Conservation (phyloP, 441 rosid genomes). For the Omphalea diandra region DNA sequence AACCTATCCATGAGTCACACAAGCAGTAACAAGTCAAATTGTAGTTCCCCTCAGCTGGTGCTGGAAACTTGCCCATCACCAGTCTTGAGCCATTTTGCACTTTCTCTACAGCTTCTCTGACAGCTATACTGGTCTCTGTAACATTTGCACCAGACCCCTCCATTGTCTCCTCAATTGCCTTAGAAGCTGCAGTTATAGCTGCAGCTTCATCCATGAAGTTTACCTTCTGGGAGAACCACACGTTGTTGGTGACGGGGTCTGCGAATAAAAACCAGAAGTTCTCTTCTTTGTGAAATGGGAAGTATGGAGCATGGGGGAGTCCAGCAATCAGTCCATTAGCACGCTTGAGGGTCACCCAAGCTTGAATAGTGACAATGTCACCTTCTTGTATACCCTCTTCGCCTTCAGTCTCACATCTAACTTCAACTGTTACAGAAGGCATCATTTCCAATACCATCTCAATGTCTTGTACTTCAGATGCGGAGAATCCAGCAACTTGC, state of each 20-base stretch:
- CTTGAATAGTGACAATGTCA: slow-evolving; percentile 79
- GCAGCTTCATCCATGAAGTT: slow-evolving; percentile 93
- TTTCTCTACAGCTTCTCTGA: slow-evolving; percentile 71
- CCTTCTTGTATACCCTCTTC: slow-evolving; percentile 98
- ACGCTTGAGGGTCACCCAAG: slow-evolving; percentile 84
- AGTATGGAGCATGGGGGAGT: slow-evolving; percentile 89
- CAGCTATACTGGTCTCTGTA: slow-evolving; percentile 68
- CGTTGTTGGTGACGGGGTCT: slow-evolving; percentile 65
- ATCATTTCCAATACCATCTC: slow-evolving; percentile 90
- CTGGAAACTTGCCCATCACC: slow-evolving; percentile 90
- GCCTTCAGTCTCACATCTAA: slow-evolving; percentile 90
- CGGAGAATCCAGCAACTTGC: slow-evolving; percentile 72
- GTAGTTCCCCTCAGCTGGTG: slow-evolving; percentile 81
- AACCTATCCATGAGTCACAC: slow-evolving; percentile 95
- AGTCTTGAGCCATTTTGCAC: slow-evolving; percentile 80
- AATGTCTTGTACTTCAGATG: slow-evolving; percentile 65
- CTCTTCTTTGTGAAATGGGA: slow-evolving; percentile 95
- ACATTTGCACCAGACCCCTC: slow-evolving; percentile 83
- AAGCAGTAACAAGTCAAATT: slow-evolving; percentile 81
- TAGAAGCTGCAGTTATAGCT: slow-evolving; percentile 76
- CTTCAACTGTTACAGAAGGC: slow-evolving; percentile 84
- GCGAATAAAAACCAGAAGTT: slow-evolving; percentile 93
- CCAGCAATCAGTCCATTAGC: slow-evolving; percentile 76
- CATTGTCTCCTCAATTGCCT: slow-evolving; percentile 86
- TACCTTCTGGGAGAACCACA: slow-evolving; percentile 97